These are phyloP conservation scores for Pulveroboletus sp. DNA, from an alignment of 768 basidiomycete genomes.

Conservation along the genomic window DNA sequence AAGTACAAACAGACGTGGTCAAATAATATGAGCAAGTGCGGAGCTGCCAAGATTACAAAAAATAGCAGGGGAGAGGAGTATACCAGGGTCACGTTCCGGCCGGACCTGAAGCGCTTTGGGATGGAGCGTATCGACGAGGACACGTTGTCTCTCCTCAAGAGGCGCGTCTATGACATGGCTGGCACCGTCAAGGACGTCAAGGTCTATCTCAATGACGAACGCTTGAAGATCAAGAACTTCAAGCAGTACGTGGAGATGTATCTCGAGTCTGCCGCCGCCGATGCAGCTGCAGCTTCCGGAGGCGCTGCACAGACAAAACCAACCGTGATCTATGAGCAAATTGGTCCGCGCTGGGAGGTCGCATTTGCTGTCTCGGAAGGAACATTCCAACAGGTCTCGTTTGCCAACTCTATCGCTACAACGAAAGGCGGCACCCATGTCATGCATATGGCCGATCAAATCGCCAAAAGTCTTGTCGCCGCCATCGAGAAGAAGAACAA, in stretches of 20 bases:
- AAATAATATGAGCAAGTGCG: constrained; percentile 87
- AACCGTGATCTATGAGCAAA: constrained; percentile 75
- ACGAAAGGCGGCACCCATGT: constrained; percentile 97
- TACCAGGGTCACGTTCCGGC: constrained; percentile 89
- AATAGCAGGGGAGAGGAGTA: constrained; percentile 84
- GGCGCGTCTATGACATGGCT: constrained; percentile 95
- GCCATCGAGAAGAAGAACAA: constrained; percentile 97
- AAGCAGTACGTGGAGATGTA: constrained; percentile 97
- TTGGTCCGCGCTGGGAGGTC: constrained; percentile 86
- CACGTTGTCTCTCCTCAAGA: constrained; percentile 80
- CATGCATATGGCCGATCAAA: constrained; percentile 74
- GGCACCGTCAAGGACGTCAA: constrained; percentile 93
- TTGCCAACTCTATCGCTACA: constrained; percentile 96
- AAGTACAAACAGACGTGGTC: constrained; percentile 97
- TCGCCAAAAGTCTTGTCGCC: constrained; percentile 78
- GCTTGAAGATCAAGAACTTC: constrained; percentile 91
- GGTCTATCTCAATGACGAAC: constrained; percentile 88
- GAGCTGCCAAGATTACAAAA: constrained; percentile 89
- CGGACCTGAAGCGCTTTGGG: constrained; percentile 87
- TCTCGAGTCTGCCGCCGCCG: constrained; percentile 68
- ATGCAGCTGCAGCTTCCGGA: constrained; percentile 63
- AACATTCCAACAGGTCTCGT: constrained; percentile 89
- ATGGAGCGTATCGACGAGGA: constrained; percentile 91
- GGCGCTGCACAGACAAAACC: constrained; percentile 77
- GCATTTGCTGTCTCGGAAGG: constrained; percentile 95